Evolutionary conservation across 176 grass and related monocot genomes (phyloP).

Genomic region (Aegilops speltoides): DNA sequence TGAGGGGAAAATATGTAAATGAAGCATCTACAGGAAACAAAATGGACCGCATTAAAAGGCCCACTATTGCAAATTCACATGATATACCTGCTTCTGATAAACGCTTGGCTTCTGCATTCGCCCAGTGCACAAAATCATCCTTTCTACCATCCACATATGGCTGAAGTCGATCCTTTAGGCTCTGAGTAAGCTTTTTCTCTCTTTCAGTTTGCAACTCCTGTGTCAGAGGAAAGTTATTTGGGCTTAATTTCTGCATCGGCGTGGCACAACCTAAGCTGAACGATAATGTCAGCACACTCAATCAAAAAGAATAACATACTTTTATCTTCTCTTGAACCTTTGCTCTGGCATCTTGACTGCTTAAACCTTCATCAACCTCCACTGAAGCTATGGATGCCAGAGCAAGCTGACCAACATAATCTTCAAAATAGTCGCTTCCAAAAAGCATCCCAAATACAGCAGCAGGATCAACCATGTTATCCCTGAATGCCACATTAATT

Average conservation of each 20-base stretch:
- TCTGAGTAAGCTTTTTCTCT: conserved; percentile 70
- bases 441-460: conserved; percentile 99
- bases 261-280: not conserved
- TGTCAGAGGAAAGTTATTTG: conserved; percentile 24
- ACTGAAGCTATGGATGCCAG: conserved; percentile 82
- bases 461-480: conserved; percentile 85
- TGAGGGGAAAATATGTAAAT: not conserved
- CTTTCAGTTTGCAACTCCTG: conserved; percentile 90
- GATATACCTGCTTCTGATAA: conserved; percentile 83
- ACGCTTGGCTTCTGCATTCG: conserved; percentile 68
- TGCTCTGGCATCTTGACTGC: conserved; percentile 52
- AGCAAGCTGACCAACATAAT: conserved; percentile 94
- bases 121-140: conserved; percentile 73
- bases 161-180: conserved; percentile 78
- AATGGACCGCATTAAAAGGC: not conserved
- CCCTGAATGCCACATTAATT: conserved; percentile 43
- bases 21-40: conserved; percentile 21
- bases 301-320: conserved; percentile 42
- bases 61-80: not conserved
- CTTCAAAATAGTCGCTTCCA: conserved; percentile 97
- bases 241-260: not conserved
- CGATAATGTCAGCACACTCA: not conserved
- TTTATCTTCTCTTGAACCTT: conserved; percentile 93
- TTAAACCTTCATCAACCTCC: conserved; percentile 66
- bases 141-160: conserved; percentile 75